Evolutionary conservation across 306 rosid genomes (phyloP), one percentile per base, ranked within the genome.

Genomic region (Lupinus albus): DNA sequence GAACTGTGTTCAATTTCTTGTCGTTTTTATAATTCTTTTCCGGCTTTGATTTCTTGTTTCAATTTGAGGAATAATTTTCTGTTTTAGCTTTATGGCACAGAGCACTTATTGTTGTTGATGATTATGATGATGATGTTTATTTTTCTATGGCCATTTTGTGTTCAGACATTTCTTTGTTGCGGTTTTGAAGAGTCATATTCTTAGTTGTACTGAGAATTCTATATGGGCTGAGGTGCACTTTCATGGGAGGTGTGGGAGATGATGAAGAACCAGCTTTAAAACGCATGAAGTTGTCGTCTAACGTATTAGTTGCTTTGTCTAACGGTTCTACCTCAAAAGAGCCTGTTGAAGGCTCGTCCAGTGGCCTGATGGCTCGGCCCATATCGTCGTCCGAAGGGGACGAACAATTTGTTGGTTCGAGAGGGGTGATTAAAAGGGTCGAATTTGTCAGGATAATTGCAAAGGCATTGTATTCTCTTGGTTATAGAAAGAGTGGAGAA

Each of bases 191-290:
- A 61, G 78, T 73, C 79, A 71, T 66, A 57, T 77, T 53, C 28
- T 13, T 53, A 53, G 83, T 49, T 50, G 39, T 50, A 63, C 56
- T 70, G 76, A 68, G 79, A 80, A 64, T 66, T 75, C 84, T 93
- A 80, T 84, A 94, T 94, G 99, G 99, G 92, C 96, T 94, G 97
- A 94, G 89, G 91, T 80, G 82, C 68, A 75, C 97, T 78, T 94
- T 90, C 96, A 94, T 94, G 99, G 99, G 99, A 86, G 97, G 99
- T 86, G 91, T 88, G 83, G 97, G 84, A 63, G 97, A 94, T 91
- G 97, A 94, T 91, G 99, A 91, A 85, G 97, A 90, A 81, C 99
- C 99, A 88, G 96, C 91, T 38, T 79, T 85, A 46, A 94, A 94
- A 84, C 97, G 99, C 13, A 78, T 94, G 92, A 94, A 87, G 68